Conservation (phyloP, 1,139 yeast genomes). For the Pneumocystis sp. region DNA sequence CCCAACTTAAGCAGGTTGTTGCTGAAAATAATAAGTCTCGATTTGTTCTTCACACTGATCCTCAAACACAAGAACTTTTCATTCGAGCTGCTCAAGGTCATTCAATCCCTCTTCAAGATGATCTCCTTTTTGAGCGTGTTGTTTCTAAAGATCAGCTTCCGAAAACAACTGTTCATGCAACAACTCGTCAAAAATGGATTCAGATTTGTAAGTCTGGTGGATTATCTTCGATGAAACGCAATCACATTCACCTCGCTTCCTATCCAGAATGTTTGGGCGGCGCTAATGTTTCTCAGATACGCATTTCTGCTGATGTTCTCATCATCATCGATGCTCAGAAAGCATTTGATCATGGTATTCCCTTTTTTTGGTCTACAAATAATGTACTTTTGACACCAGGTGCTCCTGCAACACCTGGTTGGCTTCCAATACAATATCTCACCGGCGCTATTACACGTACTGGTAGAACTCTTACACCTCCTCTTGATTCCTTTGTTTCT, state of each 20-base stretch:
- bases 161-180: slow-evolving; percentile 58
- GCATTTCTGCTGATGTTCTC: slow-evolving; percentile 42
- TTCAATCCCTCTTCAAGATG: slow-evolving; percentile 36
- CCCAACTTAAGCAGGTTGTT: slow-evolving; percentile 50
- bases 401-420: not conserved
- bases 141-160: slow-evolving; percentile 10
- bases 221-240: slow-evolving; percentile 52
- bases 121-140: slow-evolving; percentile 27
- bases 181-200: slow-evolving; percentile 38
- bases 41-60: slow-evolving; percentile 30
- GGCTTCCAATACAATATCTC: not conserved
- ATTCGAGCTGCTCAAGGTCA: slow-evolving; percentile 94
- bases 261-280: not conserved
- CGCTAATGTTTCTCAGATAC: slow-evolving; percentile 32
- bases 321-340: slow-evolving; percentile 46
- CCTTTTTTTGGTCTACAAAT: slow-evolving; percentile 51
- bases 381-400: slow-evolving; percentile 42
- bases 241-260: slow-evolving; percentile 66
- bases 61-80: slow-evolving; percentile 18
- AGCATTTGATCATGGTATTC: slow-evolving; percentile 34
- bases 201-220: slow-evolving; percentile 34
- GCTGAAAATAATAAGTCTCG: slow-evolving; percentile 54
- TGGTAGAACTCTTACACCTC: not conserved
- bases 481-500: not conserved
- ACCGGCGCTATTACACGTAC: not conserved